Evolutionary conservation across 805 yeast species (phyloP).

Genomic region (Myxozyma udenii): DNA sequence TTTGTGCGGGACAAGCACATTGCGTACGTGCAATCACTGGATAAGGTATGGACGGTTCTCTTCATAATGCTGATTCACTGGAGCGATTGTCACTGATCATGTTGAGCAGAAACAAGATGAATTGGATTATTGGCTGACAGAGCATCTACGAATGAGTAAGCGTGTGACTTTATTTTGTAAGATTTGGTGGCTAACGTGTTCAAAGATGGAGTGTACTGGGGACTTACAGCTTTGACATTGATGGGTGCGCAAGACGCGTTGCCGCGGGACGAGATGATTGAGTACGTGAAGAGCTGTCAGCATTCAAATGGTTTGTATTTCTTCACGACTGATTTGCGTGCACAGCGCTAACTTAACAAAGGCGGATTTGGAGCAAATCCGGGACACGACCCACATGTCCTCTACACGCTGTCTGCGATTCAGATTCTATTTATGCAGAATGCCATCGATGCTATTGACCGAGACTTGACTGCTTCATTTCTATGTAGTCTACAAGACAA

Average conservation of each 20-base stretch:
- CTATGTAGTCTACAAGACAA: slow-evolving; percentile 47
- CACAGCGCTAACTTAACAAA: no score
- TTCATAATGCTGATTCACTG: background rate
- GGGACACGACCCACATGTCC: slow-evolving; percentile 80
- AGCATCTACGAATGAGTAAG: slow-evolving; percentile 72
- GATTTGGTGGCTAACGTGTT: background rate
- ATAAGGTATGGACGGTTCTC: slow-evolving; percentile 36
- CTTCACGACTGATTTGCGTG: no score
- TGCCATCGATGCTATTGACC: slow-evolving; percentile 47
- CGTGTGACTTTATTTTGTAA: background rate
- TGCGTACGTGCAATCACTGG: slow-evolving; percentile 53
- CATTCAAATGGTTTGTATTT: slow-evolving; percentile 36
- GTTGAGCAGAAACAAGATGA: slow-evolving; percentile 48
- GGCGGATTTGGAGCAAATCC: slow-evolving; percentile 94
- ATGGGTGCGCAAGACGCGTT: slow-evolving; percentile 57
- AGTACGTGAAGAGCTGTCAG: slow-evolving; percentile 69
- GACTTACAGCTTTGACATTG: slow-evolving; percentile 68
- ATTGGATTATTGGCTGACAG: slow-evolving; percentile 81
- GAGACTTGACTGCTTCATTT: slow-evolving; percentile 36
- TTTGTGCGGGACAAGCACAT: slow-evolving; percentile 53
- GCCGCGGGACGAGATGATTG: slow-evolving; percentile 57
- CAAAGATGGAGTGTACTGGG: slow-evolving; percentile 87
- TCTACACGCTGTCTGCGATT: slow-evolving; percentile 80
- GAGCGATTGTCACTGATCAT: background rate
- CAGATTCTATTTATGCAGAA: slow-evolving; percentile 73